These are phyloP conservation scores for Podaxis rugospora DNA, from an alignment of 768 basidiomycete species.

Conservation along the genomic window DNA sequence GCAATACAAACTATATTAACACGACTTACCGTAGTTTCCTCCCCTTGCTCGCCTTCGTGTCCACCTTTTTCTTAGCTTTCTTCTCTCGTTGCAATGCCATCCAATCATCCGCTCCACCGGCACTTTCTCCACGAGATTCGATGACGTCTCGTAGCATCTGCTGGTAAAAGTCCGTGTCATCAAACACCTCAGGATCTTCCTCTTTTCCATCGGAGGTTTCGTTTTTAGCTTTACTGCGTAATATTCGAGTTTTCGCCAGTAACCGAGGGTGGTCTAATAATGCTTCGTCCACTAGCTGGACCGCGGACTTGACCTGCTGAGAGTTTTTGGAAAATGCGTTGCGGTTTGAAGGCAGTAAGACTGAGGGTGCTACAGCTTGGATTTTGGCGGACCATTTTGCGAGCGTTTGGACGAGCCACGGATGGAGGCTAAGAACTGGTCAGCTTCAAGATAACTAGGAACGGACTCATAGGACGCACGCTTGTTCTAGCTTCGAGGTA, in stretches of 20 bases:
- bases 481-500: slow-evolving; percentile 43
- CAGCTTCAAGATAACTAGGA: slow-evolving; percentile 4
- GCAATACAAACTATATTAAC: slow-evolving; percentile 10
- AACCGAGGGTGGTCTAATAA: slow-evolving; percentile 54
- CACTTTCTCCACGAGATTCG: slow-evolving; percentile 51
- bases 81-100: slow-evolving; percentile 59
- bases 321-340: slow-evolving; percentile 61
- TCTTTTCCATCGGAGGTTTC: slow-evolving; percentile 29
- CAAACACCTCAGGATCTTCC: slow-evolving; percentile 55
- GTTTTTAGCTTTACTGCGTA: slow-evolving; percentile 30
- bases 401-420: slow-evolving; percentile 71
- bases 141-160: slow-evolving; percentile 89
- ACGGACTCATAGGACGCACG: slow-evolving; percentile 32
- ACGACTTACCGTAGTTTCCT: slow-evolving; percentile 72
- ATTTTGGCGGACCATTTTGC: slow-evolving; percentile 96
- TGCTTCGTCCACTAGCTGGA: slow-evolving; percentile 75
- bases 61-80: slow-evolving; percentile 83
- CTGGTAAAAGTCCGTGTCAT: slow-evolving; percentile 93
- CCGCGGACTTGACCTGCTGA: slow-evolving; percentile 56
- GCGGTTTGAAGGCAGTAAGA: slow-evolving; percentile 64
- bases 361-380: slow-evolving; percentile 83
- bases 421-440: slow-evolving; percentile 50
- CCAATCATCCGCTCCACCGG: slow-evolving; percentile 54
- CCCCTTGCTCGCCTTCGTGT: slow-evolving; percentile 94
- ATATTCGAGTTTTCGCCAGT: slow-evolving; percentile 53